A percentile compares a stretch with the other conserved stretches of the same genome.
These are phyloP conservation scores for Aureobasidium sp. DNA, from an alignment of 2,329 filamentous ascomycete genomes.

Conservation along the genomic window DNA sequence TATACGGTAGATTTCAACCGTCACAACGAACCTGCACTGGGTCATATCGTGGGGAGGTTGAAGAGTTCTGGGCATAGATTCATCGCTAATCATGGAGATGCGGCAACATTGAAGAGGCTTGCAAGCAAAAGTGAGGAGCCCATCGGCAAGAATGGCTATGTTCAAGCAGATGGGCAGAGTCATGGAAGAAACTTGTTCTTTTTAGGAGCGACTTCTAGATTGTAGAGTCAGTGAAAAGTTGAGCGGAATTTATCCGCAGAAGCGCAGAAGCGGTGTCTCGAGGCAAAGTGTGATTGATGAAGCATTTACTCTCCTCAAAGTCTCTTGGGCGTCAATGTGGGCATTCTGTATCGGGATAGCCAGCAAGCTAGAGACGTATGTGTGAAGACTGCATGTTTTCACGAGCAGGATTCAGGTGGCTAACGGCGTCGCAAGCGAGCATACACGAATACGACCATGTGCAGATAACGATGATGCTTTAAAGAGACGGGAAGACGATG, in stretches of 20 bases:
- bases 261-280: background rate
- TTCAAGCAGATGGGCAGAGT: slow-evolving; percentile 27
- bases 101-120: slow-evolving; percentile 40
- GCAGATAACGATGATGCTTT: slow-evolving; percentile 3
- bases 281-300: background rate
- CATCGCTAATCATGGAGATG: slow-evolving; percentile 51
- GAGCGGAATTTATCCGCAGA: background rate
- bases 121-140: slow-evolving; percentile 39
- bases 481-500: slow-evolving; percentile 1
- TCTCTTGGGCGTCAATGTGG: background rate
- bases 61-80: slow-evolving; percentile 41
- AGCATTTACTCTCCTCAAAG: background rate
- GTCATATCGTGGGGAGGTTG: slow-evolving; percentile 48
- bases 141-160: slow-evolving; percentile 43
- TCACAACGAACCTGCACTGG: slow-evolving; percentile 41
- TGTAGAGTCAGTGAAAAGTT: background rate
- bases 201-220: background rate
- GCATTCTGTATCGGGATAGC: background rate
- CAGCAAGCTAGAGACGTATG: background rate
- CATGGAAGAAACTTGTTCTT: slow-evolving; percentile 35
- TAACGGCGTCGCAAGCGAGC: slow-evolving; percentile 6
- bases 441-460: background rate
- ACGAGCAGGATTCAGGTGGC: background rate
- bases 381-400: background rate
- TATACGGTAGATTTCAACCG: slow-evolving; percentile 54